Conservation (phyloP, 2,329 filamentous ascomycete species). For the Arthrinium phaeospermum region DNA sequence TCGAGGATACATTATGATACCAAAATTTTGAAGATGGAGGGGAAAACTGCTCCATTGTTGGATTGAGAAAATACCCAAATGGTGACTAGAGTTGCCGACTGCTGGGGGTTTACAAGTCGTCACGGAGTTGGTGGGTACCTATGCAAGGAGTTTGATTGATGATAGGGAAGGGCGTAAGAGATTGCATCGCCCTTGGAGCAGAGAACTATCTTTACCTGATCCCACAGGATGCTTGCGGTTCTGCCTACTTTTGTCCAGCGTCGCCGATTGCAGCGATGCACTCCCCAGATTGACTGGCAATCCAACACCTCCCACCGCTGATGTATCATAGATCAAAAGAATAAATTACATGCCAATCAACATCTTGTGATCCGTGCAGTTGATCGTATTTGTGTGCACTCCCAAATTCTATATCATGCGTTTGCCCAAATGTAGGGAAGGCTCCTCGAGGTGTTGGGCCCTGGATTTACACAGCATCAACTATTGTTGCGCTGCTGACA, state of each 20-base stretch:
- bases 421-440: not conserved
- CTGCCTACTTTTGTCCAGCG: not conserved
- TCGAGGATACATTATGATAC: not conserved
- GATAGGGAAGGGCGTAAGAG: not conserved
- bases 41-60: not conserved
- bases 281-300: not conserved
- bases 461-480: not conserved
- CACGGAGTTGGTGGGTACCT: not conserved
- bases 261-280: not conserved
- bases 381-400: not conserved
- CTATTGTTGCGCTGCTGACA: not conserved
- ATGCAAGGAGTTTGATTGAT: constrained; percentile 14
- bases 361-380: no score
- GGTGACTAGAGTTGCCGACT: not conserved
- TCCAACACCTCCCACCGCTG: not conserved
- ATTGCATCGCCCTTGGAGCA: not conserved
- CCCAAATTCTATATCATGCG: not conserved
- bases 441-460: not conserved
- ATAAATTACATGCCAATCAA: not conserved
- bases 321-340: constrained; percentile 3
- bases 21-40: not conserved
- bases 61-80: not conserved
- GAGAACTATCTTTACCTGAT: constrained; percentile 6
- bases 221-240: not conserved
- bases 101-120: not conserved